Percentiles rank a stretch among this genome's conserved stretches.
phyloP scores from a whole-genome alignment of 495 filamentous ascomycete species.

The Penicillium parvum region DNA sequence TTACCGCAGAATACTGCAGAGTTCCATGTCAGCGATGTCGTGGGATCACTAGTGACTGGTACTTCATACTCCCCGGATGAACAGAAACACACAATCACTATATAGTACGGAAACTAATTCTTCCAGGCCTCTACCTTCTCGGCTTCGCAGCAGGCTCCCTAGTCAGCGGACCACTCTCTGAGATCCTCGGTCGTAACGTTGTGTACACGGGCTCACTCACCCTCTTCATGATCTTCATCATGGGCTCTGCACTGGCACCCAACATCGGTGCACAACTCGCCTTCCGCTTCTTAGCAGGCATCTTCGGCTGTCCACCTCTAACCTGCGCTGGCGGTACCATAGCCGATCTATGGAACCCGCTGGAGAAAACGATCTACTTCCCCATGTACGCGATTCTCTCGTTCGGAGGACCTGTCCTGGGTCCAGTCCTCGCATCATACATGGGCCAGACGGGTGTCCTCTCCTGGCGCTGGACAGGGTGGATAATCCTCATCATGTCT shows the following conservation, averaged over 20 bases:
- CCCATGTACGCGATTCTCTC: slow-evolving; percentile 46
- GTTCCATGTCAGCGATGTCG: slow-evolving; percentile 50
- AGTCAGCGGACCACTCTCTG: slow-evolving; percentile 50
- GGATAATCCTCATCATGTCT: slow-evolving; percentile 47
- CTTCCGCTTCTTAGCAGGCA: slow-evolving; percentile 49
- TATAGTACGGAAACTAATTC: not conserved
- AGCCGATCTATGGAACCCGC: slow-evolving; percentile 47
- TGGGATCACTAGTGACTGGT: slow-evolving; percentile 41
- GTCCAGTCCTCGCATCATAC: slow-evolving; percentile 45
- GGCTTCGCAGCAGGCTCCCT: slow-evolving; percentile 57
- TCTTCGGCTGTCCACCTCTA: slow-evolving; percentile 50
- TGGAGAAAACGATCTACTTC: slow-evolving; percentile 47
- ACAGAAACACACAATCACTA: not conserved
- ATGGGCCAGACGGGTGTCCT: slow-evolving; percentile 38
- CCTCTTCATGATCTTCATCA: slow-evolving; percentile 51
- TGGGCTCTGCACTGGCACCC: slow-evolving; percentile 46
- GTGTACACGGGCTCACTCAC: slow-evolving; percentile 52
- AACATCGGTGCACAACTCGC: slow-evolving; percentile 48
- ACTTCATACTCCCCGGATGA: not conserved
- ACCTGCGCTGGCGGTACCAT: slow-evolving; percentile 50
- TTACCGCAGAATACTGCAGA: slow-evolving; percentile 38
- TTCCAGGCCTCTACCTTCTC: slow-evolving; percentile 51
- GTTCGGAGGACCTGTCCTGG: slow-evolving; percentile 44
- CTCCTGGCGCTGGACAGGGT: slow-evolving; percentile 51
- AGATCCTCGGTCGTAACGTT: slow-evolving; percentile 56